Evolutionary conservation across 176 grass and related monocot genomes (phyloP).

Genomic region (Cenchrus americanus): DNA sequence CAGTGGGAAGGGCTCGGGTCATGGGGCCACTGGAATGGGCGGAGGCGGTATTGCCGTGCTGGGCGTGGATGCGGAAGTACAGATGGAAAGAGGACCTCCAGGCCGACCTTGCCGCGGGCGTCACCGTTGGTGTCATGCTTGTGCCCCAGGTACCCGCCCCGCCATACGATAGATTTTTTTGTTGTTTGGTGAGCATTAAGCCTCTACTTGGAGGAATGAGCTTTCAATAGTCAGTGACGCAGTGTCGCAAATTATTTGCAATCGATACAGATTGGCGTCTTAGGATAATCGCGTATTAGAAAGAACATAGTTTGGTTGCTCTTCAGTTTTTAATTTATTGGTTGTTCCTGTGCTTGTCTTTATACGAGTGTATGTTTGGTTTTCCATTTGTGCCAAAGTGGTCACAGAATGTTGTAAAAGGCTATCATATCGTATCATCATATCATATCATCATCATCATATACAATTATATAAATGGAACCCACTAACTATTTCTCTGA

Average conservation of each 20-base stretch:
- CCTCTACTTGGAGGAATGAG: background rate
- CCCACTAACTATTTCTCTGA: too few relatives aligned
- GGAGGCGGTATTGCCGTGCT: slow-evolving; percentile 63
- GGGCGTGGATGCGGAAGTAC: slow-evolving; percentile 74
- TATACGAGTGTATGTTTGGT: background rate
- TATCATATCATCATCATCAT: too few relatives aligned
- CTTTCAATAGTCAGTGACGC: background rate
- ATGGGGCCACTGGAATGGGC: slow-evolving; percentile 74
- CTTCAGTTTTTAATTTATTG: background rate
- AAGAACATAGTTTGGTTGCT: background rate
- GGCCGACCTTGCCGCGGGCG: slow-evolving; percentile 81
- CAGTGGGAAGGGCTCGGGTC: slow-evolving; percentile 40
- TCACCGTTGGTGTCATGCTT: slow-evolving; percentile 96
- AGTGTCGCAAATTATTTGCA: background rate
- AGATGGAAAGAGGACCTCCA: slow-evolving; percentile 72
- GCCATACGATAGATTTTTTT: slow-evolving; percentile 31
- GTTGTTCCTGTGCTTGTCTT: background rate
- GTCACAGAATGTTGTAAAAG: background rate
- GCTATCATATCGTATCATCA: too few relatives aligned
- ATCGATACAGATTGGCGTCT: background rate
- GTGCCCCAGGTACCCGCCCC: slow-evolving; percentile 72
- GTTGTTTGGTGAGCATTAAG: background rate
- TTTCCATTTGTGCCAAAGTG: background rate
- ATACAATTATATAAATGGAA: too few relatives aligned
- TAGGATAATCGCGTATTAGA: background rate